Base-by-base conservation (phyloP, 1,284 basidiomycete genomes). In the Cystobasidium sp. region DNA sequence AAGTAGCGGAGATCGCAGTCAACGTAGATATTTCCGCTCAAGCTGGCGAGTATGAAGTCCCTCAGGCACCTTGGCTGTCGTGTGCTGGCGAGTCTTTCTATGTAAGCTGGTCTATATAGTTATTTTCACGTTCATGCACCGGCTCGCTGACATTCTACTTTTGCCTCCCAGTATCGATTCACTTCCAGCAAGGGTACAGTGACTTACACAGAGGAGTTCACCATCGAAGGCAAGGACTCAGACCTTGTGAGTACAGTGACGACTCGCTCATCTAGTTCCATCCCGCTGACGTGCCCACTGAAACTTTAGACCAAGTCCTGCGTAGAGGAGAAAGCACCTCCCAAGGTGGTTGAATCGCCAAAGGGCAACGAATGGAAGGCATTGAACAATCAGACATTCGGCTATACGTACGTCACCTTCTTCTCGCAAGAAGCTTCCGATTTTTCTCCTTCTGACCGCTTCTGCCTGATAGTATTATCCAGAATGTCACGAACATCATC, bases 1-100 rank as follows among this genome's bases (percentile, higher is more conserved):
- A 46, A 41, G 63, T 73, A 9, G 70, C 63, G 18, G 24, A 65
- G 8, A 73, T 73, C 12, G 70, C 70, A 24, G 43, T 66, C 49
- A 66, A 73, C 46, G 70, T 73, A 41, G 70, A 73, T n/a, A 73
- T 73, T 12, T 73, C 70, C 5, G 70, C 70, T 53, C 44, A 55
- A 41, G 37, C 14, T 47, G 70, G 70, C 6, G 14, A 41, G 6
- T 73, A 66, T 53, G 52, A 43, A 16, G 62, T 73, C n/a, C 70
- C 70, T 31, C 70, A 73, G 41, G 70, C 70, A 24, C 70, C 70
- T 4, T 73, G 52, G 46, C 53, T 73, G 12, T 58, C 51, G 7
- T 73, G 70, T 37, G 47, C 37, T 22, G 62, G 62, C 10, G 47
- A 66, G 37, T 65, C 70, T 5, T 73, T 62, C 63, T 73, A 65